These are phyloP conservation scores for Starmera pachycereana DNA, from an alignment of 805 yeast genomes.

Conservation along the genomic window DNA sequence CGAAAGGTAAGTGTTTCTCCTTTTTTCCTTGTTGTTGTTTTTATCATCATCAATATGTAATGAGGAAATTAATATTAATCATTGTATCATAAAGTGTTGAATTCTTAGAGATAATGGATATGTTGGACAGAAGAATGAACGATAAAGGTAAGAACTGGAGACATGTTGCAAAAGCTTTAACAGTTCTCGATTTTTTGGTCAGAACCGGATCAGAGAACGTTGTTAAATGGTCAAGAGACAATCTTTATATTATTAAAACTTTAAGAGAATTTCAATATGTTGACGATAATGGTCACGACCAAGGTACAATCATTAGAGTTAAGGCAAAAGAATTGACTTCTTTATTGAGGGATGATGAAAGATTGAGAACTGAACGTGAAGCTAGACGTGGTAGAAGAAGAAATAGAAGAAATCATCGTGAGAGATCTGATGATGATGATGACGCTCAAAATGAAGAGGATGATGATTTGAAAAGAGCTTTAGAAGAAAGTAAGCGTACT, in stretches of 20 bases:
- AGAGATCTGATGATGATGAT: conserved; percentile 18
- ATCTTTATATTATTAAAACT: conserved; percentile 79
- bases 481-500: conserved; percentile 69
- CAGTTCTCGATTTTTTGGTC: conserved; percentile 81
- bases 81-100: conserved; percentile 34
- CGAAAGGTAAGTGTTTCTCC: conserved; percentile 26
- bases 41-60: neutral
- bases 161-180: conserved; percentile 85
- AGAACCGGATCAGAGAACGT: conserved; percentile 82
- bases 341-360: conserved; percentile 72
- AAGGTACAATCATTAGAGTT: conserved; percentile 79
- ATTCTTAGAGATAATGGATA: conserved; percentile 85
- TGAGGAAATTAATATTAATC: conserved; percentile 1
- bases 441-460: conserved; percentile 38
- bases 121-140: conserved; percentile 82
- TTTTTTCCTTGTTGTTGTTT: too few relatives aligned
- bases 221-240: conserved; percentile 86
- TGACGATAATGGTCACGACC: conserved; percentile 73
- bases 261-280: conserved; percentile 78
- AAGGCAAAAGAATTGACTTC: conserved; percentile 83
- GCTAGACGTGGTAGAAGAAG: conserved; percentile 25
- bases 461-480: conserved; percentile 67
- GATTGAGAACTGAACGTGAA: conserved; percentile 61
- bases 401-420: conserved; percentile 23
- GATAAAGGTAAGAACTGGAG: conserved; percentile 98